These are phyloP conservation scores for Metschnikowia koreensis DNA, from an alignment of 805 yeast genomes.

Conservation along the genomic window DNA sequence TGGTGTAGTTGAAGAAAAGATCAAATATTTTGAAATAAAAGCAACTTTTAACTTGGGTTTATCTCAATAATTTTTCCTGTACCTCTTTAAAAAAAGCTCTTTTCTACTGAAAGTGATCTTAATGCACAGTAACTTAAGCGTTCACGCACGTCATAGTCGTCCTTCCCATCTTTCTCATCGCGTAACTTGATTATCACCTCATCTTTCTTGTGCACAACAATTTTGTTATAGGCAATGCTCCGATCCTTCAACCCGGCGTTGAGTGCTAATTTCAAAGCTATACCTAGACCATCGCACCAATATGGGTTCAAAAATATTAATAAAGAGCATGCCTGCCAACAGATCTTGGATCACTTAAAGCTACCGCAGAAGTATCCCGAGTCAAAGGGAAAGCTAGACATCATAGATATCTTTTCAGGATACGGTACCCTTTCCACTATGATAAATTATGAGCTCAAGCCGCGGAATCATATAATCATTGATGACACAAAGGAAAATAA, in stretches of 20 bases:
- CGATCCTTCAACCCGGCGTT: slow-evolving; percentile 31
- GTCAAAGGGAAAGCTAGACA: slow-evolving; percentile 37
- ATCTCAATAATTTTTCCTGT: too few relatives aligned
- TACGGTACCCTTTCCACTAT: slow-evolving; percentile 60
- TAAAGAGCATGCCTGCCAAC: slow-evolving; percentile 28
- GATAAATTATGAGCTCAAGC: slow-evolving; percentile 58
- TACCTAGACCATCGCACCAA: slow-evolving; percentile 22
- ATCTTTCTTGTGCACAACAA: not conserved
- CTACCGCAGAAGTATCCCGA: slow-evolving; percentile 37
- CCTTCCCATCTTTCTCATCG: not conserved
- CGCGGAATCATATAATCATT: slow-evolving; percentile 61
- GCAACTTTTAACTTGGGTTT: too few relatives aligned
- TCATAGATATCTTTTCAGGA: slow-evolving; percentile 62
- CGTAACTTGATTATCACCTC: not conserved
- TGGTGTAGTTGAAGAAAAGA: too few relatives aligned
- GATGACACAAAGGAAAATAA: slow-evolving; percentile 44
- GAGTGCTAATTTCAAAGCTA: slow-evolving; percentile 21
- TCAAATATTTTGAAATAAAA: too few relatives aligned
- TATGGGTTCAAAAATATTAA: slow-evolving; percentile 26
- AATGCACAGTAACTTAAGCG: too few relatives aligned
- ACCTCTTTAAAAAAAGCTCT: too few relatives aligned
- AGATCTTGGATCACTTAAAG: slow-evolving; percentile 47
- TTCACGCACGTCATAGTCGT: too few relatives aligned
- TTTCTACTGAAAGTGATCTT: too few relatives aligned
- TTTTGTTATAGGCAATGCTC: slow-evolving; percentile 7